Evolutionary conservation across 257 asterid species (phyloP).

Genomic region (Fraxinus pennsylvanica): DNA sequence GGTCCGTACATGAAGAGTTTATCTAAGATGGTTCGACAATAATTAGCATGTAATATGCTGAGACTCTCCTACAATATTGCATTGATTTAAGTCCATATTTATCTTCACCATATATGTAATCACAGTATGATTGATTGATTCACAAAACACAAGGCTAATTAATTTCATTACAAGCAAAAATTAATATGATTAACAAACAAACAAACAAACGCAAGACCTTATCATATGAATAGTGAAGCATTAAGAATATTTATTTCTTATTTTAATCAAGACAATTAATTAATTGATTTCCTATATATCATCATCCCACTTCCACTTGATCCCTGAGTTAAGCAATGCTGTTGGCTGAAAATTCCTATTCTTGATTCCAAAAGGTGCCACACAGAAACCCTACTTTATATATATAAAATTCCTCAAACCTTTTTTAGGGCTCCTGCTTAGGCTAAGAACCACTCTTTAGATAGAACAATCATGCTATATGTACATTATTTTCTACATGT

Average conservation of each 20-base stretch:
- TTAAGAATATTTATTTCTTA: neutral
- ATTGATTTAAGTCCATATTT: too few species aligned
- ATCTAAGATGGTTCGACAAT: too few species aligned
- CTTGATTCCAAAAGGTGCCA: slow-evolving; percentile 5
- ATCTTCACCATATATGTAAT: neutral
- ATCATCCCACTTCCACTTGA: slow-evolving; percentile 21
- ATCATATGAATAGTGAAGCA: neutral
- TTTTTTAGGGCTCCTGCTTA: slow-evolving; percentile 6
- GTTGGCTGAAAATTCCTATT: slow-evolving; percentile 19
- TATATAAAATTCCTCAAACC: neutral
- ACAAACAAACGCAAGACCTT: neutral
- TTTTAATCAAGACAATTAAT: neutral
- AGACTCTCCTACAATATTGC: too few species aligned
- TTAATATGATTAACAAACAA: neutral
- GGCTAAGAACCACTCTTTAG: neutral
- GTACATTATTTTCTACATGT: too few species aligned
- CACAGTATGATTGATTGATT: neutral
- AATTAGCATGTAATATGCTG: too few species aligned
- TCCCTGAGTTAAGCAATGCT: slow-evolving; percentile 30
- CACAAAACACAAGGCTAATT: neutral
- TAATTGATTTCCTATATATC: neutral
- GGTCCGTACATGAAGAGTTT: neutral
- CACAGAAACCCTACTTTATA: slow-evolving; percentile 5
- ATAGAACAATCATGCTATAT: neutral
- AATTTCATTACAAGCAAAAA: neutral